These are phyloP conservation scores for Mycena leptocephala DNA, from an alignment of 768 basidiomycete genomes.

Conservation along the genomic window DNA sequence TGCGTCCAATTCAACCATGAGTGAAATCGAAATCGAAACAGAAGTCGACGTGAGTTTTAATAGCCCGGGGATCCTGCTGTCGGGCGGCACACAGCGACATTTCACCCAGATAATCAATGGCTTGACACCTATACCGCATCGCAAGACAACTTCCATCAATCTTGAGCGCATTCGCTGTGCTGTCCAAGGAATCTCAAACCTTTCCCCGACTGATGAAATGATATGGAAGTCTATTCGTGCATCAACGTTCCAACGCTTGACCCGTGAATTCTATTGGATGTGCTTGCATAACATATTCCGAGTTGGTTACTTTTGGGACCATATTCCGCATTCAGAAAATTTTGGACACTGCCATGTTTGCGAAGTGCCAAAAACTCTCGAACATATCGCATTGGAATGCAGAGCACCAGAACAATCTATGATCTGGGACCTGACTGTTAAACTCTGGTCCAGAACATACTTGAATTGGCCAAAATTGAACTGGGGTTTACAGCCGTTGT, in stretches of 20 bases:
- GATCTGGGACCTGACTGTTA: no score
- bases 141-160: not conserved
- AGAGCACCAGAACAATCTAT: no score
- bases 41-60: not conserved
- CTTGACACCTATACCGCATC: not conserved
- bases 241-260: not conserved
- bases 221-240: conserved; percentile 3
- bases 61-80: not conserved
- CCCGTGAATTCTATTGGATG: conserved; percentile 3
- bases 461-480: not conserved
- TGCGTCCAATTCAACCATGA: not conserved
- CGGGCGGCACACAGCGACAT: not conserved
- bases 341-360: not conserved
- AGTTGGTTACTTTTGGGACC: not conserved
- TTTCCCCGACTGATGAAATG: not conserved
- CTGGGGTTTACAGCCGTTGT: no score
- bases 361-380: no score
- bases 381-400: no score
- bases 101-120: not conserved
- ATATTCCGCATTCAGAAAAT: not conserved
- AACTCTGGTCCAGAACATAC: conserved; percentile 2
- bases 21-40: not conserved
- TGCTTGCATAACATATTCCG: not conserved
- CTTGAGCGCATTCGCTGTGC: not conserved
- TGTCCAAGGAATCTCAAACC: not conserved